Percentiles rank a stretch among this genome's conserved stretches.
Conservation (phyloP, 805 yeast genomes). For the Candida tammaniensis region DNA sequence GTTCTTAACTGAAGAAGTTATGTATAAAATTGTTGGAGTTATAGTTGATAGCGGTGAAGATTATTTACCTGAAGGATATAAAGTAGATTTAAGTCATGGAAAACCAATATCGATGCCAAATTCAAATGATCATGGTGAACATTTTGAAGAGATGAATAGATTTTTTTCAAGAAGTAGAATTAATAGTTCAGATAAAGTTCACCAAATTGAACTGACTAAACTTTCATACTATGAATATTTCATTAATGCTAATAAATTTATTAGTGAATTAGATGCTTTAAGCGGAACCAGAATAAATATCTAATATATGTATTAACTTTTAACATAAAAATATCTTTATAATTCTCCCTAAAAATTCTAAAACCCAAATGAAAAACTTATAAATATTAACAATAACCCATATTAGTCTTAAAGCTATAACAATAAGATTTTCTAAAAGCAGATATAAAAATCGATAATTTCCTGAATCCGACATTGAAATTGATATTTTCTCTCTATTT, state of each 20-base stretch:
- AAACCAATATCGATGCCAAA: not conserved
- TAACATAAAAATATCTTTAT: slow-evolving; percentile 12
- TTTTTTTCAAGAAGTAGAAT: slow-evolving; percentile 16
- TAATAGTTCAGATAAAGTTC: slow-evolving; percentile 2
- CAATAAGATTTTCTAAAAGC: slow-evolving; percentile 51
- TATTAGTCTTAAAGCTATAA: slow-evolving; percentile 47
- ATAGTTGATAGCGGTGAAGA: slow-evolving; percentile 40
- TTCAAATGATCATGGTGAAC: not conserved
- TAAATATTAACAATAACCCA: slow-evolving; percentile 56
- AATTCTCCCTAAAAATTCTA: slow-evolving; percentile 21
- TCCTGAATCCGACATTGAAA: slow-evolving; percentile 17
- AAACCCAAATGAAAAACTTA: slow-evolving; percentile 26
- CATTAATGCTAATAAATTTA: slow-evolving; percentile 23
- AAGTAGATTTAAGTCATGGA: slow-evolving; percentile 7
- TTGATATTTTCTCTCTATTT: slow-evolving; percentile 3
- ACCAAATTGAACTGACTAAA: not conserved
- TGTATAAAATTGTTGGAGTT: slow-evolving; percentile 30
- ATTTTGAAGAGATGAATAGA: slow-evolving; percentile 10
- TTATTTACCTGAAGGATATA: slow-evolving; percentile 18
- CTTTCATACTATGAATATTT: slow-evolving; percentile 14
- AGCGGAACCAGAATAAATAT: slow-evolving; percentile 11
- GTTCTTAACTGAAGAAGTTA: slow-evolving; percentile 17
- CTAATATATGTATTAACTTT: not conserved
- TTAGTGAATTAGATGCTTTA: slow-evolving; percentile 17
- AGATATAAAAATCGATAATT: slow-evolving; percentile 40